Evolutionary conservation across 805 yeast genomes (phyloP), one percentile per base, ranked within the genome.

Genomic region (Schizosaccharomyces japonicus): DNA sequence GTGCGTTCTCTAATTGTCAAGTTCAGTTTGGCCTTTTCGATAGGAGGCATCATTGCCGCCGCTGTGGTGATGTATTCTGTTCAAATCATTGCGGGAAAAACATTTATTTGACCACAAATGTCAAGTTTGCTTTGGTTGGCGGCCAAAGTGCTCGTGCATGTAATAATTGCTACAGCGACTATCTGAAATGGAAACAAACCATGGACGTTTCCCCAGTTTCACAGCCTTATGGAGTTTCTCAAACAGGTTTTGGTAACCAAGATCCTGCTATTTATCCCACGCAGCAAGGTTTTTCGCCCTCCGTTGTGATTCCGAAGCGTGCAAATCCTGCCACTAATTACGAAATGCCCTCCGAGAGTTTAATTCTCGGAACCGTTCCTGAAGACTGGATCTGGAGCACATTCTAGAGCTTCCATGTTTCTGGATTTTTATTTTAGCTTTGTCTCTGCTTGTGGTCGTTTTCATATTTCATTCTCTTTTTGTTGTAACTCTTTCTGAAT

Each of bases 1-100:
- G 96, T 60, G 68, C 72, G 11, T 68, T 70, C 25, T 28, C 46
- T 10, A 23, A 29, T 5, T 87, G 96, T 62, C 64, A 68, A 47
- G 72, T 70, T 55, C 58, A 66, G 15, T 85, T 87, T 63, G 77
- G 84, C 32, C 76, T 76, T 55, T 78, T 75, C 65, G 94, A 71
- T 59, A 71, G 85, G 55, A 69, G 76, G 52, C 93, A 80, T 57
- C 93, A 80, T 63, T 80, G 93, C 58, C 71, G 93, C 48, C 76
- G 77, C 58, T 80, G 93, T 60, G 93, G 93, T 32, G 82, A 79
- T 36, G 72, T 80, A 19, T 80, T 73, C 56, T 80, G 93, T 60
- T 72, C 74, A 30, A 73, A 70, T 51, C 85, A 81, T 60, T 68
- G 63, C 58, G 72, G 52, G 67, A 75, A 62, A 65, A 73, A 57